These are phyloP conservation scores for Brettanomyces nanus DNA, from an alignment of 805 yeast species.

Conservation along the genomic window DNA sequence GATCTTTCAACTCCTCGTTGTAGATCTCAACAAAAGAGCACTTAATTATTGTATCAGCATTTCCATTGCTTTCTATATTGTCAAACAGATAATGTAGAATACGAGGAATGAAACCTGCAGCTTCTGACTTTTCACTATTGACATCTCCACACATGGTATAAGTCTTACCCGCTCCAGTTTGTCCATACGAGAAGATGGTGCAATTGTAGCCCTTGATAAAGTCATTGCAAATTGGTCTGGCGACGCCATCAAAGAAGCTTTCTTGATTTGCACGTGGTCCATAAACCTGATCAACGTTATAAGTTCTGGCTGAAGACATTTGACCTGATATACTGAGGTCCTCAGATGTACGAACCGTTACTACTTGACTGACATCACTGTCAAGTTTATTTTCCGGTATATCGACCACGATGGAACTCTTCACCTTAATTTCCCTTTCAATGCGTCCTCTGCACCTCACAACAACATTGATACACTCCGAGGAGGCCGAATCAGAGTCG, in stretches of 20 bases:
- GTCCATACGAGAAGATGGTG: conserved; percentile 52
- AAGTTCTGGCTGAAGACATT: conserved; percentile 26
- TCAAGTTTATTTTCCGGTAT: conserved; percentile 28
- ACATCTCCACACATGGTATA: conserved; percentile 48
- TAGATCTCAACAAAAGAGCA: conserved; percentile 50
- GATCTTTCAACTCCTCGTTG: conserved; percentile 35
- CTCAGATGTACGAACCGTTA: conserved; percentile 2
- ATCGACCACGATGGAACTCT: conserved; percentile 40
- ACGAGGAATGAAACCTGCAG: conserved; percentile 42
- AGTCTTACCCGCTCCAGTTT: conserved; percentile 56
- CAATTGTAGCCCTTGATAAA: conserved; percentile 46
- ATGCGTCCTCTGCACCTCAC: conserved; percentile 49
- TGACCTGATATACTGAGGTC: conserved; percentile 1
- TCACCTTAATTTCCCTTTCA: conserved; percentile 33
- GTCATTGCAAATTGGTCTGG: conserved; percentile 38
- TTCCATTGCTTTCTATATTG: conserved; percentile 7
- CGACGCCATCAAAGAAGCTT: conserved; percentile 36
- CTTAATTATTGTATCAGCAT: conserved; percentile 38
- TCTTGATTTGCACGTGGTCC: conserved; percentile 47
- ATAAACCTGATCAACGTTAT: conserved; percentile 47
- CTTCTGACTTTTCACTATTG: not conserved
- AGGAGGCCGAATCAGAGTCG: not conserved
- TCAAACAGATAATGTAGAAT: conserved; percentile 34
- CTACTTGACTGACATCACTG: not conserved
- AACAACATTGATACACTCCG: conserved; percentile 38